These are phyloP conservation scores for Vaccinium macrocarpon DNA, from an alignment of 148 eudicot species.

Conservation along the genomic window DNA sequence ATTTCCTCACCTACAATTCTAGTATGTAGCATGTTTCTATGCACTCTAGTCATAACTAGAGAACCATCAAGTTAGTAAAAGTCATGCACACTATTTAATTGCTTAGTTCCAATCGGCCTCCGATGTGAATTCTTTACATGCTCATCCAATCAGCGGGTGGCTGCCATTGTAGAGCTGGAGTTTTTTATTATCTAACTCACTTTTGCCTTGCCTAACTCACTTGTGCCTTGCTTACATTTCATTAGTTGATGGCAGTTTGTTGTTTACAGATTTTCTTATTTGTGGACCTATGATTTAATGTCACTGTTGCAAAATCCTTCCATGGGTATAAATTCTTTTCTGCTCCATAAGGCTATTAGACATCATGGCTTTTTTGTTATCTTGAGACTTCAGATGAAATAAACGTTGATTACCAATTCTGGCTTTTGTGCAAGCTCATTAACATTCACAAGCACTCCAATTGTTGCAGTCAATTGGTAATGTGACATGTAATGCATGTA, in stretches of 20 bases:
- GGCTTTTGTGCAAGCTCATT: no score
- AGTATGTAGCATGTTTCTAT: no score
- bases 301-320: background rate
- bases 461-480: no score
- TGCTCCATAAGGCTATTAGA: background rate
- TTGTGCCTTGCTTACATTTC: background rate
- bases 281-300: background rate
- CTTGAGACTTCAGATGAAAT: background rate
- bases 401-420: background rate
- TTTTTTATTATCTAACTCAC: background rate
- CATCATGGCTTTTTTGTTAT: background rate
- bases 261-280: background rate
- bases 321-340: background rate
- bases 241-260: background rate
- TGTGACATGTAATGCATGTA: no score
- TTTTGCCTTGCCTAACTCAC: background rate
- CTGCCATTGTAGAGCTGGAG: background rate
- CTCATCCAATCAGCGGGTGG: background rate
- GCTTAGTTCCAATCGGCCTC: conserved; percentile 6
- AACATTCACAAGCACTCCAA: no score
- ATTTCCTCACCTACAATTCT: no score
- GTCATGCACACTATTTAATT: background rate
- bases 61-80: no score
- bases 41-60: no score
- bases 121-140: background rate